phyloP scores from a whole-genome alignment of 139 green algal species.

The Picochlorum sp. region DNA sequence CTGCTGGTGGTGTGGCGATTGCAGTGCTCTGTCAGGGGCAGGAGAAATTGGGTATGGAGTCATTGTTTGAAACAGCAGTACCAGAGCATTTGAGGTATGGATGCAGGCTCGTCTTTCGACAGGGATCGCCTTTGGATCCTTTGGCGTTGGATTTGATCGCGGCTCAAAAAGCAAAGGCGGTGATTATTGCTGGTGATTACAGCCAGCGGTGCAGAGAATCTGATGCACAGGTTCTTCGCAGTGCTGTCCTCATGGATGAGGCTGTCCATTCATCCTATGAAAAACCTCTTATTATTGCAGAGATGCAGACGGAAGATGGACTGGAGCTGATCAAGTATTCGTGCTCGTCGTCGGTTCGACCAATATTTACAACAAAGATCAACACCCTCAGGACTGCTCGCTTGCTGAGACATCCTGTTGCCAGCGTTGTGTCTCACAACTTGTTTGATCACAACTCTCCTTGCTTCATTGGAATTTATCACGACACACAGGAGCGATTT shows the following conservation, averaged over 20 bases:
- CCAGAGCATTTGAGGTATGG: conserved; percentile 18
- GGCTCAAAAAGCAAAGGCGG: background rate
- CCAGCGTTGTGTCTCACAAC: background rate
- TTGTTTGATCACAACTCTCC: conserved; percentile 11
- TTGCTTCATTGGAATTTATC: background rate
- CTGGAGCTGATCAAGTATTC: conserved; percentile 36
- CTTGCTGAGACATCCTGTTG: conserved; percentile 5
- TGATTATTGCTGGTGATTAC: conserved; percentile 20
- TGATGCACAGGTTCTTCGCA: conserved; percentile 8
- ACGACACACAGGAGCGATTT: background rate
- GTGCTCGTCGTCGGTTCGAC: conserved; percentile 37
- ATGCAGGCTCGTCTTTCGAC: conserved; percentile 41
- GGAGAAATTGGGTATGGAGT: conserved; percentile 51
- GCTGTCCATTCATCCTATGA: background rate
- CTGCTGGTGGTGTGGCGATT: conserved; percentile 13
- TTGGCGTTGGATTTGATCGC: conserved; percentile 6
- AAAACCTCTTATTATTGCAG: background rate
- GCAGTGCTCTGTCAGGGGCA: conserved; percentile 36
- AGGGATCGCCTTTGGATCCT: conserved; percentile 36
- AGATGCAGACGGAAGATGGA: conserved; percentile 17
- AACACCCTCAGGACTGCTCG: conserved; percentile 35
- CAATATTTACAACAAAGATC: conserved; percentile 42
- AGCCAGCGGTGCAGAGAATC: background rate
- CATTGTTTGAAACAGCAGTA: conserved; percentile 23
- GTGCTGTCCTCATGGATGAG: conserved; percentile 18